Percentiles rank a stretch among this genome's conserved stretches.
Conservation (phyloP, 1,284 basidiomycete species). For the Ustilago vetiveriae region DNA sequence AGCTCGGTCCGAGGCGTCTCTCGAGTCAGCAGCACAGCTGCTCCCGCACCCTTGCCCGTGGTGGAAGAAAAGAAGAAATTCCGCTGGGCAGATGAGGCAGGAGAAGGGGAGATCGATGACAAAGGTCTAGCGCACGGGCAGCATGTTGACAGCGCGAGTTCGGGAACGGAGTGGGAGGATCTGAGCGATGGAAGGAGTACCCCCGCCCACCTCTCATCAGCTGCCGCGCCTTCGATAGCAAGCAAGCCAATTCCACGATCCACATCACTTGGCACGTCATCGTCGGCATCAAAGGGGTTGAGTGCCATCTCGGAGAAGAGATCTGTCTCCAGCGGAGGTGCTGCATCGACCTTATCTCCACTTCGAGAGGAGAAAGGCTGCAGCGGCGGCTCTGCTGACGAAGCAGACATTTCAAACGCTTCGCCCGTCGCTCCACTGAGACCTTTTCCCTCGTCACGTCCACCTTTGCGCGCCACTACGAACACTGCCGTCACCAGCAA, state of each 20-base stretch:
- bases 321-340: slow-evolving; percentile 8
- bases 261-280: slow-evolving; percentile 1
- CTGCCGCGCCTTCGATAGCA: slow-evolving; percentile 11
- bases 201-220: slow-evolving; percentile 5
- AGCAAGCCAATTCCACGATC: slow-evolving; percentile 15
- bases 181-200: slow-evolving; percentile 27
- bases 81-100: slow-evolving; percentile 87
- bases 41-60: background rate
- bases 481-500: slow-evolving; percentile 6
- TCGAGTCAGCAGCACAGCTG: background rate
- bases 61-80: slow-evolving; percentile 75
- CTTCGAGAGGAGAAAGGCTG: slow-evolving; percentile 9
- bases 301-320: slow-evolving; percentile 1
- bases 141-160: slow-evolving; percentile 11
- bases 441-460: background rate
- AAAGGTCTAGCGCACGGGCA: slow-evolving; percentile 68
- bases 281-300: background rate
- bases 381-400: slow-evolving; percentile 7
- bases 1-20: slow-evolving; percentile 4
- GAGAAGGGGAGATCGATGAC: slow-evolving; percentile 82
- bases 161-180: slow-evolving; percentile 40
- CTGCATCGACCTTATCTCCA: slow-evolving; percentile 6
- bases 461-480: slow-evolving; percentile 17
- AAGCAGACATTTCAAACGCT: slow-evolving; percentile 21
- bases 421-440: slow-evolving; percentile 5